phyloP scores from a whole-genome alignment of 1,139 yeast species.

The Yamadazyma trypodendri region DNA sequence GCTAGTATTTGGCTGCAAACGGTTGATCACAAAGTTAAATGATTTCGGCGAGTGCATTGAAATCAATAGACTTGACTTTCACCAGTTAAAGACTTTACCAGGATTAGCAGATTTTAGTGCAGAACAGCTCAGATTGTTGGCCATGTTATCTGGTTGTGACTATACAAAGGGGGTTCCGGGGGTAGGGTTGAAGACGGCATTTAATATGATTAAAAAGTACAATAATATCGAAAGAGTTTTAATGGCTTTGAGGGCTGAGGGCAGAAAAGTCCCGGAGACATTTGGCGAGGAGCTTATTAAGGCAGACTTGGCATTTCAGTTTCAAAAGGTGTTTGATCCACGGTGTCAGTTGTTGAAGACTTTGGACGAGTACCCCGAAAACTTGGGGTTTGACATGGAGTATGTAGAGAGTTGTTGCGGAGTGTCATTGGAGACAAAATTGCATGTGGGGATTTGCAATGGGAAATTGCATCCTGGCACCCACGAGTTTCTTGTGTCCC shows the following conservation, averaged over 20 bases:
- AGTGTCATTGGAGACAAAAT: conserved; percentile 38
- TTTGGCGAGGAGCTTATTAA: conserved; percentile 60
- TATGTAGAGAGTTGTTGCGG: conserved; percentile 67
- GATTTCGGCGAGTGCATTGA: conserved; percentile 77
- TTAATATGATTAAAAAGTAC: conserved; percentile 54
- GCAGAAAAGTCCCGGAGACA: conserved; percentile 56
- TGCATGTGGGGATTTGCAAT: conserved; percentile 56
- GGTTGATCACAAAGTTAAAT: conserved; percentile 75
- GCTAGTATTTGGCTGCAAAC: conserved; percentile 79
- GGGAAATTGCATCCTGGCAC: conserved; percentile 71
- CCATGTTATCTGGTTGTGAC: conserved; percentile 93
- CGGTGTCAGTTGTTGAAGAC: conserved; percentile 44
- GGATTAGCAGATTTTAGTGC: conserved; percentile 44
- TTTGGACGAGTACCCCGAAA: conserved; percentile 55
- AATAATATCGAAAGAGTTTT: conserved; percentile 55
- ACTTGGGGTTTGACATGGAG: conserved; percentile 28
- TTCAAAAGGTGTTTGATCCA: conserved; percentile 85
- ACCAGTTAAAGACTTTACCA: conserved; percentile 45
- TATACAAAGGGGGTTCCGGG: conserved; percentile 85
- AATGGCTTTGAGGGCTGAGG: conserved; percentile 59
- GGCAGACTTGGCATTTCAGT: conserved; percentile 81
- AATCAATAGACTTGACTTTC: conserved; percentile 56
- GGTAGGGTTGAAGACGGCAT: conserved; percentile 79
- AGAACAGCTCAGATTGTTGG: conserved; percentile 70
- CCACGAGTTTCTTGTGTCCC: conserved; percentile 43